These are phyloP conservation scores for Lophiostoma macrostomum DNA, from an alignment of 495 filamentous ascomycete species.

Conservation along the genomic window DNA sequence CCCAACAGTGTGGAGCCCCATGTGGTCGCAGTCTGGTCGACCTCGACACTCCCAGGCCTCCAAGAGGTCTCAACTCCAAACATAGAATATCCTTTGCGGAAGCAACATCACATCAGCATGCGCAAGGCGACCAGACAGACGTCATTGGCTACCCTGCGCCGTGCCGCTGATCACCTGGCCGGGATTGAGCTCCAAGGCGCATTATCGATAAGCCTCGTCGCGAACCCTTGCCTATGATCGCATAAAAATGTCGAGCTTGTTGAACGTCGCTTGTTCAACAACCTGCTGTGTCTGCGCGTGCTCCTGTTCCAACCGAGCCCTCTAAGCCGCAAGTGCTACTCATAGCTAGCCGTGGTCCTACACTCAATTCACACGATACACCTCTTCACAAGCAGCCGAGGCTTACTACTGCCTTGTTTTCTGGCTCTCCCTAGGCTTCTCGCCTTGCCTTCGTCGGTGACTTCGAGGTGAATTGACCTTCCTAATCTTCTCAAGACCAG, in stretches of 20 bases:
- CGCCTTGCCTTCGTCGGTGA: slow-evolving; percentile 10
- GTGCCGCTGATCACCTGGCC: slow-evolving; percentile 16
- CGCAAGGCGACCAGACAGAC: neutral
- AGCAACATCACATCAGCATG: neutral
- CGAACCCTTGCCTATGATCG: slow-evolving; percentile 23
- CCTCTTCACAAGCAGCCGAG: slow-evolving; percentile 26
- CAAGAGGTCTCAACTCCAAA: neutral
- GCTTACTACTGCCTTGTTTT: neutral
- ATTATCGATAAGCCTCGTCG: slow-evolving; percentile 26
- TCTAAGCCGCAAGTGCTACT: neutral
- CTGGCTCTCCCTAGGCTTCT: neutral
- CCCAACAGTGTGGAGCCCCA: too few species aligned
- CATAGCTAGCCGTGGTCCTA: neutral
- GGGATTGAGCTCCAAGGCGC: neutral
- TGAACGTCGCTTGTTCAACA: neutral
- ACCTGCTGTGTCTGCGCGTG: slow-evolving; percentile 4
- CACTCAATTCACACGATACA: neutral
- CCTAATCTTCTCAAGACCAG: slow-evolving; percentile 8
- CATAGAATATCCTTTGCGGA: neutral
- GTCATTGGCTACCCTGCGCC: slow-evolving; percentile 14
- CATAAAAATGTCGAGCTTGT: neutral
- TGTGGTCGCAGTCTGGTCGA: too few species aligned
- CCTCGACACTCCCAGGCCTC: too few species aligned
- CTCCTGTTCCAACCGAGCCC: neutral
- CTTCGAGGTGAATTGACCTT: neutral